Percentiles rank a stretch among this genome's conserved stretches.
Conservation (phyloP, 2,329 filamentous ascomycete species). For the Cladophialophora carrionii region DNA sequence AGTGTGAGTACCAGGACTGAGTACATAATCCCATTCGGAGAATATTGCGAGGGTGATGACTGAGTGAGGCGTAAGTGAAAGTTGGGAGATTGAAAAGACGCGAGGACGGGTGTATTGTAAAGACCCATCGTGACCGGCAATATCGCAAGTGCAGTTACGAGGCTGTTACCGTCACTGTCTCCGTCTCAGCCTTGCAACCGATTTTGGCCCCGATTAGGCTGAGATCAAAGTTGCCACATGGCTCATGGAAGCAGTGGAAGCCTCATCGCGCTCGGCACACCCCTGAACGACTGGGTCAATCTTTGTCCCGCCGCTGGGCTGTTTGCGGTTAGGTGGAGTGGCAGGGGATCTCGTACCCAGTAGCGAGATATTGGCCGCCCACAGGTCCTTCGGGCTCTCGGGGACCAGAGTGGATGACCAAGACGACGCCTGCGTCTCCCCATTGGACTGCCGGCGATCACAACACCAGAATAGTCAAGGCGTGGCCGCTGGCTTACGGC, state of each 20-base stretch:
- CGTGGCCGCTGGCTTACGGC: conserved; percentile 19
- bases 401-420: conserved; percentile 10
- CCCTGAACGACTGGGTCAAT: neutral
- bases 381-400: conserved; percentile 14
- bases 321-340: conserved; percentile 2
- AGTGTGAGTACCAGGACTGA: neutral
- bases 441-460: conserved; percentile 12
- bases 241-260: conserved; percentile 13
- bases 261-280: conserved; percentile 17
- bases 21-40: conserved; percentile 5
- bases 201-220: conserved; percentile 12
- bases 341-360: too few species aligned
- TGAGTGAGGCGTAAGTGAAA: neutral
- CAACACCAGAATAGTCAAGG: conserved; percentile 3
- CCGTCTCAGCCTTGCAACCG: conserved; percentile 12
- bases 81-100: neutral
- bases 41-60: neutral
- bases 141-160: neutral
- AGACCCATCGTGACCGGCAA: neutral
- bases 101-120: neutral
- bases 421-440: conserved; percentile 2
- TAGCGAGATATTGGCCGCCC: conserved; percentile 9
- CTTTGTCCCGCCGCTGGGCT: conserved; percentile 6
- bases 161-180: conserved; percentile 2
- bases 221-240: conserved; percentile 21